A percentile compares a stretch with the other conserved stretches of the same genome.
These are phyloP conservation scores for Exophiala lecanii-corni DNA, from an alignment of 2,329 filamentous ascomycete genomes.

Conservation along the genomic window DNA sequence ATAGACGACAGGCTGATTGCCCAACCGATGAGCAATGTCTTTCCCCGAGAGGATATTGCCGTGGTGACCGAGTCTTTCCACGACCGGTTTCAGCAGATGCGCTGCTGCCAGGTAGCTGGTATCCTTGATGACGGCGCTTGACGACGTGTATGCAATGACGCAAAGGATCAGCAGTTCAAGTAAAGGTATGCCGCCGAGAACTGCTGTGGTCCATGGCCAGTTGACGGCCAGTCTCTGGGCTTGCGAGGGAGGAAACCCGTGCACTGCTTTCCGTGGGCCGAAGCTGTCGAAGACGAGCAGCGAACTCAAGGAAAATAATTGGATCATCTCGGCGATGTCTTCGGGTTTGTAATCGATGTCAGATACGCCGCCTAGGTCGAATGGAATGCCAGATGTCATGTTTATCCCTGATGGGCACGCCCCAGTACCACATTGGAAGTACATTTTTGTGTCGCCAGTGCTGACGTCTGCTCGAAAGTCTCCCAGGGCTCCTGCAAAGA, in stretches of 20 bases:
- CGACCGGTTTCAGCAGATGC: neutral
- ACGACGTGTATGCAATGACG: neutral
- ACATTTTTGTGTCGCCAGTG: no score
- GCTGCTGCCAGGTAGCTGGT: neutral
- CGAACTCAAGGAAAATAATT: neutral
- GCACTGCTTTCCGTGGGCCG: neutral
- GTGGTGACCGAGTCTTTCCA: neutral
- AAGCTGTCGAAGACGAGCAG: neutral
- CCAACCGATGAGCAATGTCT: neutral
- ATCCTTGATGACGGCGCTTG: neutral
- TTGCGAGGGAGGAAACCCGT: neutral
- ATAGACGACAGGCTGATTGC: neutral
- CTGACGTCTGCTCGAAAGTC: no score
- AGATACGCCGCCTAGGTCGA: no score
- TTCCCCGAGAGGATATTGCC: neutral
- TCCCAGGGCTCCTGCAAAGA: no score
- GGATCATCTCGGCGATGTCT: neutral
- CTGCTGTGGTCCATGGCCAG: neutral
- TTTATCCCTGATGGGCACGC: no score
- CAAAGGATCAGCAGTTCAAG: neutral
- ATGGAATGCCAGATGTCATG: no score
- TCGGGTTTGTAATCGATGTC: no score
- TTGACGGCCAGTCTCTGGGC: neutral
- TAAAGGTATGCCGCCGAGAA: neutral
- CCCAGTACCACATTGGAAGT: no score